These are phyloP conservation scores for Beauveria australis DNA, from an alignment of 2,329 filamentous ascomycete genomes.

Conservation along the genomic window DNA sequence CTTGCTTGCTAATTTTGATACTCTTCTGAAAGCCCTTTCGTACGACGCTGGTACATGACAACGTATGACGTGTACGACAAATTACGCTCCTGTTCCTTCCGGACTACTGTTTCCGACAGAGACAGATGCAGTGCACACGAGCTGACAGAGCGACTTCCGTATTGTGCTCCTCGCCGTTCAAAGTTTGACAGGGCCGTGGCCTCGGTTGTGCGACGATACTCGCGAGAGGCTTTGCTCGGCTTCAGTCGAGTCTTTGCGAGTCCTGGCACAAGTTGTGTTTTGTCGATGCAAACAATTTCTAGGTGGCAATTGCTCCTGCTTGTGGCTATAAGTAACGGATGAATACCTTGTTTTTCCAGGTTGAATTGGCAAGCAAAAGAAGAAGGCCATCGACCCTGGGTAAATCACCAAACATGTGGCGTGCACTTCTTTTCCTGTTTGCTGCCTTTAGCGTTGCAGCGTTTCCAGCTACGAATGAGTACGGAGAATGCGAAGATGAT, in stretches of 20 bases:
- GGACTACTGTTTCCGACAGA: conserved; percentile 7
- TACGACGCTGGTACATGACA: not conserved
- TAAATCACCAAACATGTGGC: not conserved
- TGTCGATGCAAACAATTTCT: not conserved
- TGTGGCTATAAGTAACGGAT: not conserved
- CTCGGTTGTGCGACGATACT: conserved; percentile 7
- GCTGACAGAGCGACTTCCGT: not conserved
- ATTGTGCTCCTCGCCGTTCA: not conserved
- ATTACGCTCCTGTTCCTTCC: not conserved
- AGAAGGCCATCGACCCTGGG: not conserved
- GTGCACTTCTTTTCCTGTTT: not conserved
- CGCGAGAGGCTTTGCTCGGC: not conserved
- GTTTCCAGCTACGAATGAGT: conserved; percentile 14
- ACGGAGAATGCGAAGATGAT: conserved; percentile 19
- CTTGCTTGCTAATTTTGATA: not conserved
- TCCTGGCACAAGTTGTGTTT: not conserved
- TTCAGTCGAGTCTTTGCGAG: not conserved
- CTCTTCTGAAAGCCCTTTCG: not conserved
- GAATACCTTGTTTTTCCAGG: no score
- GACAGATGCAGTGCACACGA: conserved; percentile 2
- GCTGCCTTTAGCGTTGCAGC: not conserved
- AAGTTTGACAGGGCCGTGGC: not conserved
- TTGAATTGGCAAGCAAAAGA: not conserved
- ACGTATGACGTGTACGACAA: not conserved
- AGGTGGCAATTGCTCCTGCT: not conserved